phyloP scores from a whole-genome alignment of 2,329 filamentous ascomycete genomes.

The Albophoma yamanashiensis region DNA sequence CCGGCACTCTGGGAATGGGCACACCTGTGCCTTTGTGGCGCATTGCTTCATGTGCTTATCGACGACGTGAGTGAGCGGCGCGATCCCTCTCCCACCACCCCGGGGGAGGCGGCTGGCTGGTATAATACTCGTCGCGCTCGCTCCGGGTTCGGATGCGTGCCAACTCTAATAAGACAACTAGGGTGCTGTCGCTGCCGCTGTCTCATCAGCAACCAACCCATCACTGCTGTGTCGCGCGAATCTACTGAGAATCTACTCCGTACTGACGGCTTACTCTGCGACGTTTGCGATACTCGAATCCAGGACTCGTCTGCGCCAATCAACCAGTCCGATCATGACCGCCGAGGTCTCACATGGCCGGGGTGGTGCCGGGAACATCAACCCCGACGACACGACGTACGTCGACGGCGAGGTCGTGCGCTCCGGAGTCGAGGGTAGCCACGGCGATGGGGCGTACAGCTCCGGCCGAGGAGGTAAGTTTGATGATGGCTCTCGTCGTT shows the following conservation, averaged over 20 bases:
- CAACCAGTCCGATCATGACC: constrained; percentile 15
- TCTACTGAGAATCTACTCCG: too few species aligned
- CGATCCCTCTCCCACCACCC: neutral
- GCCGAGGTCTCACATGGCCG: constrained; percentile 49
- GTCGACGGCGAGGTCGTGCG: constrained; percentile 53
- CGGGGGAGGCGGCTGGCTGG: neutral
- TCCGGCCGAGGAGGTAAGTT: constrained; percentile 46
- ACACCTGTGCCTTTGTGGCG: neutral
- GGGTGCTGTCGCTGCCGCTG: neutral
- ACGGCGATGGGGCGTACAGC: constrained; percentile 48
- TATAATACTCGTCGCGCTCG: neutral
- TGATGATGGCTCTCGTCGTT: neutral
- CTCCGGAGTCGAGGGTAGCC: constrained; percentile 39
- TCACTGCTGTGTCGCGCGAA: neutral
- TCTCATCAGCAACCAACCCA: neutral
- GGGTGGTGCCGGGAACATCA: constrained; percentile 52
- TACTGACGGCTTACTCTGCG: neutral
- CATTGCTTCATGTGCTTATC: neutral
- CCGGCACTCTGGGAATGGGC: neutral
- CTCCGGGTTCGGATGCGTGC: neutral
- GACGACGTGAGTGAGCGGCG: neutral
- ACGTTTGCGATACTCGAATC: neutral
- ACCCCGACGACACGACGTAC: constrained; percentile 45
- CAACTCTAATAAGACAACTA: neutral
- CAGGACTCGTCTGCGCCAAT: constrained; percentile 6